A percentile compares a stretch with the other conserved stretches of the same genome.
These are phyloP conservation scores for Paramecium sexaurelia DNA, from an alignment of 73 alveolate genomes.

Conservation along the genomic window DNA sequence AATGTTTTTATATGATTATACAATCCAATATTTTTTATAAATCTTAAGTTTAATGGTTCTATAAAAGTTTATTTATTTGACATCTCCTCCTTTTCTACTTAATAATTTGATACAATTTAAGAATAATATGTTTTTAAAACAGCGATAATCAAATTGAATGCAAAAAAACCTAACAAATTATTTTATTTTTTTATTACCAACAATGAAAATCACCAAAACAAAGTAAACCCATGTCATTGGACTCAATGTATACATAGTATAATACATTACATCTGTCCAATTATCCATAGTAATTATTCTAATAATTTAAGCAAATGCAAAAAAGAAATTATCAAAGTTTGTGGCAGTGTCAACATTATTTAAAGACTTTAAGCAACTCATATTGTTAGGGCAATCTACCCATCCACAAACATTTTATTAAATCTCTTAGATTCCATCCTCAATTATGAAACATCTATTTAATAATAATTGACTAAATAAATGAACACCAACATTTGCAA, in stretches of 20 bases:
- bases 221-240: conserved; percentile 40
- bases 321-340: conserved; percentile 26
- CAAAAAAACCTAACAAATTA: conserved; percentile 11
- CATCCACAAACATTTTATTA: conserved; percentile 18
- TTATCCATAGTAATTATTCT: conserved; percentile 50
- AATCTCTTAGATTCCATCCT: background rate
- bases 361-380: background rate
- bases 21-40: conserved; percentile 30
- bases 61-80: background rate
- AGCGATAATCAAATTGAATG: conserved; percentile 50
- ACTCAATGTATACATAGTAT: conserved; percentile 49
- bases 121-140: conserved; percentile 53
- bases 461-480: background rate
- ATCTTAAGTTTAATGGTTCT: conserved; percentile 24
- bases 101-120: background rate
- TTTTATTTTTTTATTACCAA: background rate
- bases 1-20: conserved; percentile 1
- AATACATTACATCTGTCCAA: conserved; percentile 56
- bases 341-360: background rate
- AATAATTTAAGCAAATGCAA: conserved; percentile 20
- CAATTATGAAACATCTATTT: conserved; percentile 12
- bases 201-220: conserved; percentile 16
- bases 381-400: conserved; percentile 19
- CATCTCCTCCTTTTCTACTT: background rate
- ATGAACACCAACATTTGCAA: conserved; percentile 54